phyloP scores from a whole-genome alignment of 73 alveolate genomes.

The Durusdinium trenchii region DNA sequence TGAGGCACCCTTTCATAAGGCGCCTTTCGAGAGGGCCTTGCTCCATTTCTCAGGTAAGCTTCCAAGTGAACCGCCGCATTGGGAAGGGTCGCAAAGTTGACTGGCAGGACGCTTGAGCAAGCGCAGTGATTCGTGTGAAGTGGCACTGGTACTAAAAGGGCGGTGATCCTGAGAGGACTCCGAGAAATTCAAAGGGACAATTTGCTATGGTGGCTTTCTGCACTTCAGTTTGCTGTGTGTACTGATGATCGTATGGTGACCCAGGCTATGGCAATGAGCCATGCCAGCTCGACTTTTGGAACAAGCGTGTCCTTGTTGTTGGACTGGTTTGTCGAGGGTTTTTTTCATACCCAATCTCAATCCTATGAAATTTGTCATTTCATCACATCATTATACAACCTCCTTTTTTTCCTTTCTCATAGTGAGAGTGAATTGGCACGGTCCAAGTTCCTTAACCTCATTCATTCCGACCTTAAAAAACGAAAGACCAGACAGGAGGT shows the following conservation, averaged over 20 bases:
- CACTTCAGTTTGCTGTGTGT: not conserved
- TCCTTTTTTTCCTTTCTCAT: no score
- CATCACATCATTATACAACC: no score
- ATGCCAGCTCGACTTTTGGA: constrained; percentile 60
- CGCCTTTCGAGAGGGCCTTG: no score
- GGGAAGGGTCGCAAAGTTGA: constrained; percentile 73
- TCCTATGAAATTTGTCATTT: no score
- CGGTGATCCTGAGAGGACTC: constrained; percentile 31
- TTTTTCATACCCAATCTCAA: no score
- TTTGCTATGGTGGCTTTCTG: not conserved
- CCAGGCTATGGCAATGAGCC: constrained; percentile 80
- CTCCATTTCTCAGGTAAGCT: constrained; percentile 13
- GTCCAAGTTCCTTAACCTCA: no score
- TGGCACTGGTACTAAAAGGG: not conserved
- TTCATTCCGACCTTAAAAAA: no score
- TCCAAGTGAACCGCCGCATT: constrained; percentile 83
- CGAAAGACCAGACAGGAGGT: no score
- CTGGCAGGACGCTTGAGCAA: constrained; percentile 33
- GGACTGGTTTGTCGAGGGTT: no score
- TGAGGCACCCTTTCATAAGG: no score
- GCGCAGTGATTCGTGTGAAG: not conserved
- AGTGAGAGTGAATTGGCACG: no score
- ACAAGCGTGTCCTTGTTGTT: constrained; percentile 85
- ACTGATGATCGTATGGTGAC: not conserved
- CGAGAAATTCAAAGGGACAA: constrained; percentile 75